Evolutionary conservation across 2,329 filamentous ascomycete genomes (phyloP), one percentile per base, ranked within the genome.

Genomic region (Pseudogymnoascus sp.): DNA sequence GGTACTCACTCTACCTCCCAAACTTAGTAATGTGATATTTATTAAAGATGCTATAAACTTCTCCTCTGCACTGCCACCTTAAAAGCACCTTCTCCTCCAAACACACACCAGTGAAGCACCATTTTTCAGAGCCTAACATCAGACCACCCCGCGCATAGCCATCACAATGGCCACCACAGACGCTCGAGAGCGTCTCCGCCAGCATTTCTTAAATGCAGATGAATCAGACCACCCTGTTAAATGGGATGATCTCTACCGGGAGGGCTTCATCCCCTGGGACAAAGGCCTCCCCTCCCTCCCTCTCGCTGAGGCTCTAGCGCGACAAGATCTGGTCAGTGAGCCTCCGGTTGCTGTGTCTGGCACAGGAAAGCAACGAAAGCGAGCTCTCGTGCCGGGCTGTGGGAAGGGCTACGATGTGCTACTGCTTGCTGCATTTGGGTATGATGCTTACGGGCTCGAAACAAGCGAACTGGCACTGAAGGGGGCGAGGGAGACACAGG

Each of bases 331-430:
- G 59, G 73, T 82, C 30, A 72, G 74, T 1, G 67, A 60, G 9
- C 60, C 63, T 41, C 66, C 50, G 16, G 20, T n/a, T 6, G 16
- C 41, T 47, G 41, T 28, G 14, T 47, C 41, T 28, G 22, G 41
- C 41, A 11, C 38, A 38, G 54, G 59, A 47, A 14, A 63, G 61
- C 73, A 28, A 67, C 75, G 72, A 61, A 66, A 74, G 60, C 82
- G 81, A 67, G 90, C 87, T 1, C 77, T 95, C 7, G 87, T 96
- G 0, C 89, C 91, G 0, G 91, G 90, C 4, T 96, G 91, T 73
- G 91, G 91, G 0, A 81, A 83, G 54, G 91, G 91, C 4, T 88
- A 94, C 69, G 91, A 96, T 74, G 88, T 91, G 1, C 78, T 90
- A 8, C 77, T 96, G 37, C 79, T 96, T 47, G 82, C 85, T 58